A percentile compares a stretch with the other conserved stretches of the same genome.
Evolutionary conservation across 495 filamentous ascomycete species (phyloP).

Genomic region (Aspergillus bertholletiae): DNA sequence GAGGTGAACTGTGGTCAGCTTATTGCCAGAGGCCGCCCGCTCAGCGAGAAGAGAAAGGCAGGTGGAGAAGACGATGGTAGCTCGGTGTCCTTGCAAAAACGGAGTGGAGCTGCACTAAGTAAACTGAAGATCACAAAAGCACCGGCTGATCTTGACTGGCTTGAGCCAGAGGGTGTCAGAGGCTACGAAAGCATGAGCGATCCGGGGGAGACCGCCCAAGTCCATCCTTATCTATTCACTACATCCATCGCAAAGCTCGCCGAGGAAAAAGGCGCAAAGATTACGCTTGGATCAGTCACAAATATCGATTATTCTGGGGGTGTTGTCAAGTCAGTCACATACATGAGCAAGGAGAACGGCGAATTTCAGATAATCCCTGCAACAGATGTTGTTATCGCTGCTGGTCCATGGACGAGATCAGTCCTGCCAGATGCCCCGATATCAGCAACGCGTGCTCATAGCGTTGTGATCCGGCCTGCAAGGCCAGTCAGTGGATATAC

Average conservation of each 20-base stretch:
- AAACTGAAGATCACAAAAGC: slow-evolving; percentile 60
- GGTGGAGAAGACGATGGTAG: slow-evolving; percentile 25
- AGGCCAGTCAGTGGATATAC: slow-evolving; percentile 80
- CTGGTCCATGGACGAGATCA: slow-evolving; percentile 83
- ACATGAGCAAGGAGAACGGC: slow-evolving; percentile 61
- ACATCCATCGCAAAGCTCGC: slow-evolving; percentile 81
- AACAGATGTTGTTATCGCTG: slow-evolving; percentile 78
- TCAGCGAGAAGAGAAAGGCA: slow-evolving; percentile 33
- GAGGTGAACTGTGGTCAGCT: slow-evolving; percentile 73
- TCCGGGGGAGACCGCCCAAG: slow-evolving; percentile 80
- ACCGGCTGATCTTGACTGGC: slow-evolving; percentile 84
- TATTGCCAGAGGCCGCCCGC: slow-evolving; percentile 50
- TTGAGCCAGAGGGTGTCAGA: slow-evolving; percentile 60
- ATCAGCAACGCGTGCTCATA: slow-evolving; percentile 79
- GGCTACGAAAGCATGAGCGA: slow-evolving; percentile 82
- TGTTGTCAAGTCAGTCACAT: slow-evolving; percentile 66
- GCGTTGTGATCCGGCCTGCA: slow-evolving; percentile 74
- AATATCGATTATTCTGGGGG: slow-evolving; percentile 54
- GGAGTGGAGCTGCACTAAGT: slow-evolving; percentile 55
- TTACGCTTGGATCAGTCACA: slow-evolving; percentile 64
- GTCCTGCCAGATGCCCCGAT: slow-evolving; percentile 77
- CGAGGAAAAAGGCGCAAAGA: slow-evolving; percentile 66
- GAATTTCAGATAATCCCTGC: slow-evolving; percentile 60
- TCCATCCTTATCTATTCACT: slow-evolving; percentile 92
- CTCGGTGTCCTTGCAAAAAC: slow-evolving; percentile 66